Evolutionary conservation across 2,329 filamentous ascomycete genomes (phyloP).

Genomic region (Lecanicillium sp.): DNA sequence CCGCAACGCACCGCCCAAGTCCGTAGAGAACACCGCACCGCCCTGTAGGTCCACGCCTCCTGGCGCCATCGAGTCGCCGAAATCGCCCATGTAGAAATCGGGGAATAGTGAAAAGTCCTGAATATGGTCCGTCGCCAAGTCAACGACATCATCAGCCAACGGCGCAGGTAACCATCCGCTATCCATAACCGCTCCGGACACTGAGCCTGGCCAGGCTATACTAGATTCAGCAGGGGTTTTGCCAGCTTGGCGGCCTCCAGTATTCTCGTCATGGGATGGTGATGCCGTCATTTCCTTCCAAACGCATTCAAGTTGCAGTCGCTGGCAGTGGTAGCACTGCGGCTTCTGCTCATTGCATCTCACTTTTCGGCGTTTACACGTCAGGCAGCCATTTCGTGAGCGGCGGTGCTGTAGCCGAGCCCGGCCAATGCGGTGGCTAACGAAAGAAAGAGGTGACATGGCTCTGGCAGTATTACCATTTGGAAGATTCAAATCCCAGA

Average conservation of each 20-base stretch:
- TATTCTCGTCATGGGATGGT: too few species aligned
- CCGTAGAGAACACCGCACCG: too few species aligned
- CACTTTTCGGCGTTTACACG: constrained; percentile 8
- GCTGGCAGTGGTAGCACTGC: constrained; percentile 5
- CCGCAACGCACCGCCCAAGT: background rate
- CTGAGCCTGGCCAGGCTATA: too few species aligned
- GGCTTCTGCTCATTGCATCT: constrained; percentile 8
- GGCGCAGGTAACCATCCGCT: background rate
- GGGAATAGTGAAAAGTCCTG: constrained; percentile 2
- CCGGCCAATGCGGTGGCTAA: background rate
- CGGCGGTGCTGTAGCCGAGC: background rate
- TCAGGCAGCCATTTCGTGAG: constrained; percentile 3
- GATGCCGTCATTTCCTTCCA: background rate
- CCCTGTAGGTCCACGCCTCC: background rate
- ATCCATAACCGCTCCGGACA: too few species aligned
- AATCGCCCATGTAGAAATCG: constrained; percentile 1
- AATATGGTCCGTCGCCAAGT: background rate
- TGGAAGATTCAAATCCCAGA: constrained; percentile 1
- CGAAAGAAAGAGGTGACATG: background rate
- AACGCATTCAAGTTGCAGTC: constrained; percentile 2
- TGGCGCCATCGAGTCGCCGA: background rate
- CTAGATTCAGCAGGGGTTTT: too few species aligned
- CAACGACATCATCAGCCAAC: background rate
- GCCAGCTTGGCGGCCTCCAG: too few species aligned
- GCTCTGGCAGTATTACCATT: constrained; percentile 1